phyloP scores from a whole-genome alignment of 2,329 filamentous ascomycete genomes.

The Aspergillus novoparasiticus region DNA sequence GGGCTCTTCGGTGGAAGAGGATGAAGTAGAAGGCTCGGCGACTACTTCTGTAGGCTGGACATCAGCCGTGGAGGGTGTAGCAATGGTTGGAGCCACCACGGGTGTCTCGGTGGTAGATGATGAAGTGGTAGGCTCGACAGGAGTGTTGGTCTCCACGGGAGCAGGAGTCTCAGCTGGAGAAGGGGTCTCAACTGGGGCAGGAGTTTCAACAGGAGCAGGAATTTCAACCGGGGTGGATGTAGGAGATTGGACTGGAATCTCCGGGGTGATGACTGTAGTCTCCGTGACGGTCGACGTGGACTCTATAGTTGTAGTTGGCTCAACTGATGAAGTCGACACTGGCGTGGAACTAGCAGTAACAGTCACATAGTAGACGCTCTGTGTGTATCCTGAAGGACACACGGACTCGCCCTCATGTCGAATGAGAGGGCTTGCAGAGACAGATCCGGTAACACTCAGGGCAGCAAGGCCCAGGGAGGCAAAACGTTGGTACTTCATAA shows the following conservation, averaged over 20 bases:
- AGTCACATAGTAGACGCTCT: conserved; percentile 31
- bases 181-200: conserved; percentile 7
- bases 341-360: conserved; percentile 24
- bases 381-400: conserved; percentile 32
- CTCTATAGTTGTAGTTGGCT: conserved; percentile 18
- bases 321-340: conserved; percentile 6
- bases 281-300: conserved; percentile 10
- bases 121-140: background rate
- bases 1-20: conserved; percentile 5
- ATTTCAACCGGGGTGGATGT: conserved; percentile 10
- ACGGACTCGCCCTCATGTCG: conserved; percentile 17
- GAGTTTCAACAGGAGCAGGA: conserved; percentile 3
- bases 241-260: conserved; percentile 5
- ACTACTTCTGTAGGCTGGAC: background rate
- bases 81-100: background rate
- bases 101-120: conserved; percentile 7
- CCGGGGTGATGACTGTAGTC: conserved; percentile 9
- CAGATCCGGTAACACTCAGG: conserved; percentile 26
- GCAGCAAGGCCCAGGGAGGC: conserved; percentile 27
- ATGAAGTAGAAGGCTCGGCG: background rate
- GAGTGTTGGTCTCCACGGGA: background rate
- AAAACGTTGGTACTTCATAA: conserved; percentile 32
- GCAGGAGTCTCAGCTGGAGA: conserved; percentile 4
- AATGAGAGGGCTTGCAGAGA: conserved; percentile 27
- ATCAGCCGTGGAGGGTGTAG: background rate